phyloP scores from a whole-genome alignment of 257 asterid species.

The Fraxinus cuspidata region DNA sequence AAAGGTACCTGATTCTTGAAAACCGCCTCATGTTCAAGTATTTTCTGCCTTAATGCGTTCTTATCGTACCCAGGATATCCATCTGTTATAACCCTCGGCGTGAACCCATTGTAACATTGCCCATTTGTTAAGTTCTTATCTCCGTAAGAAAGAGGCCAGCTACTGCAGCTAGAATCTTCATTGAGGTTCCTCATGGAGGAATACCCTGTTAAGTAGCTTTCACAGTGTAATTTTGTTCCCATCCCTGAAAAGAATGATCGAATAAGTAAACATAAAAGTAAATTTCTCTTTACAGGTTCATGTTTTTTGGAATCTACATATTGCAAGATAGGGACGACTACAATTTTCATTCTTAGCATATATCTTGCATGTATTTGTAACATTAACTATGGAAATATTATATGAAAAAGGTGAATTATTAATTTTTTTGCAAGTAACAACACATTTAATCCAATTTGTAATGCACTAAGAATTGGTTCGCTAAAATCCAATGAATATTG shows the following conservation, averaged over 20 bases:
- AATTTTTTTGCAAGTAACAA: background rate
- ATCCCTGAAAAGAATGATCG: conserved; percentile 53
- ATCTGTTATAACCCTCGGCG: conserved; percentile 44
- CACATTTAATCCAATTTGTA: background rate
- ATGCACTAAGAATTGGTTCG: too few relatives aligned
- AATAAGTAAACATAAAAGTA: background rate
- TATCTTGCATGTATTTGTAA: too few relatives aligned
- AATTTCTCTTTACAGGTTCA: too few relatives aligned
- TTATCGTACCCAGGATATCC: conserved; percentile 61
- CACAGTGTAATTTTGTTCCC: conserved; percentile 83
- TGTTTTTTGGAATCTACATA: background rate
- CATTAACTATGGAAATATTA: too few relatives aligned
- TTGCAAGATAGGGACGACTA: too few relatives aligned
- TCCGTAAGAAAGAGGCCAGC: conserved; percentile 69
- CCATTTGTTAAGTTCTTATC: conserved; percentile 60
- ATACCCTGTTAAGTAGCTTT: conserved; percentile 73
- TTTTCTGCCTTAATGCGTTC: conserved; percentile 77
- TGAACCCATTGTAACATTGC: conserved; percentile 60
- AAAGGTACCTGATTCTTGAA: conserved; percentile 74
- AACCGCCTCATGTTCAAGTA: conserved; percentile 86
- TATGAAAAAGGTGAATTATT: conserved; percentile 1
- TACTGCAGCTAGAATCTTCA: conserved; percentile 82
- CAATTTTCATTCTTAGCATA: background rate
- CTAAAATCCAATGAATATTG: too few relatives aligned
- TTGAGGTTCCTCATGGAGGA: conserved; percentile 87